Percentiles rank a stretch among this genome's conserved stretches.
These are phyloP conservation scores for Conticribra weissflogii DNA, from an alignment of 108 stramenopile genomes.

Conservation along the genomic window DNA sequence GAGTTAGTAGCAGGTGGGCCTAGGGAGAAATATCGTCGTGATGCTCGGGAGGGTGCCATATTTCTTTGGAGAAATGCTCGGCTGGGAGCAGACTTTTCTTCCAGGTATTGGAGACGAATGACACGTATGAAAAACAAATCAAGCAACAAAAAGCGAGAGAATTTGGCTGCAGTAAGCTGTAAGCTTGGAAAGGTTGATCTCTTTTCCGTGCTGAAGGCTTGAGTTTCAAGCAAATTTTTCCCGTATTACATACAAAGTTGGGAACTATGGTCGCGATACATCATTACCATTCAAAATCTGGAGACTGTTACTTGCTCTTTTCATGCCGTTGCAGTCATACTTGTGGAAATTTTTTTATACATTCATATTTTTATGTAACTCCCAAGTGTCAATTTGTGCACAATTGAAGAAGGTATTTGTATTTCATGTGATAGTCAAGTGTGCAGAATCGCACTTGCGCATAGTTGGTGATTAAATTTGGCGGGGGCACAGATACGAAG, in stretches of 20 bases:
- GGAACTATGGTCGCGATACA: background rate
- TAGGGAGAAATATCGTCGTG: conserved; percentile 35
- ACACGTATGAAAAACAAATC: background rate
- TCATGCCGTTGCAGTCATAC: too few relatives aligned
- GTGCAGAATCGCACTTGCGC: too few relatives aligned
- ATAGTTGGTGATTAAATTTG: too few relatives aligned
- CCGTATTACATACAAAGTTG: background rate
- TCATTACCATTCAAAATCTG: too few relatives aligned
- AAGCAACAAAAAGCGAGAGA: background rate
- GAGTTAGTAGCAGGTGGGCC: conserved; percentile 61
- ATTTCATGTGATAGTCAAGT: too few relatives aligned
- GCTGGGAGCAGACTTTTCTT: conserved; percentile 59
- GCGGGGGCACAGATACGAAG: too few relatives aligned
- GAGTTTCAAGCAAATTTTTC: background rate
- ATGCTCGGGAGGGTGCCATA: conserved; percentile 29
- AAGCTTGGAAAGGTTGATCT: conserved; percentile 16
- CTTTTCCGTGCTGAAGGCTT: conserved; percentile 18
- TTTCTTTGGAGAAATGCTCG: conserved; percentile 76
- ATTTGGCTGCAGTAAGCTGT: conserved; percentile 2
- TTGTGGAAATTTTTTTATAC: too few relatives aligned
- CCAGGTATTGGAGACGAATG: conserved; percentile 30
- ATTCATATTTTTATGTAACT: too few relatives aligned
- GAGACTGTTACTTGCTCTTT: too few relatives aligned
- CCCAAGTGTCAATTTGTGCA: too few relatives aligned
- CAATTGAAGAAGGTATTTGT: too few relatives aligned